A percentile compares a stretch with the other conserved stretches of the same genome.
Conservation (phyloP, 805 yeast species). For the Suhomyces prunicola region DNA sequence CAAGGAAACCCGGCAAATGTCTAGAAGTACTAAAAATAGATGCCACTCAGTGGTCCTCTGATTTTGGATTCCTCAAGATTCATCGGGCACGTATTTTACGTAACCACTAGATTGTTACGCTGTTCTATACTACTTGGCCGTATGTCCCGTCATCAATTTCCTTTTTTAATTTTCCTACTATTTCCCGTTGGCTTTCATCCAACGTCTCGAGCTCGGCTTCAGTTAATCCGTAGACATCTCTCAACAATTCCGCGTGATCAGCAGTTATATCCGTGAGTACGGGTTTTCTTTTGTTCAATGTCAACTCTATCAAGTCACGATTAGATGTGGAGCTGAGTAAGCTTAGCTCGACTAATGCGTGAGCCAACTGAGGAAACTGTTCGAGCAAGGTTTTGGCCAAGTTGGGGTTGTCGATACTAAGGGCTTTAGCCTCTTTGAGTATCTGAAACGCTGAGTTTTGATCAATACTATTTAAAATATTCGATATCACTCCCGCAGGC, state of each 20-base stretch:
- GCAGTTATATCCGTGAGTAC: conserved; percentile 26
- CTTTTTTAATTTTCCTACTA: conserved; percentile 13
- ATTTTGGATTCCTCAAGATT: not conserved
- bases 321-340: conserved; percentile 32
- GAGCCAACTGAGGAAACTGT: conserved; percentile 77
- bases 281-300: conserved; percentile 32
- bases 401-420: conserved; percentile 55
- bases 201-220: conserved; percentile 28
- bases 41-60: not conserved
- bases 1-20: not conserved
- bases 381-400: conserved; percentile 58
- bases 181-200: conserved; percentile 19
- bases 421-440: conserved; percentile 52
- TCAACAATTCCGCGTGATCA: conserved; percentile 34
- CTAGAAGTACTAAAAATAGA: not conserved
- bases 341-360: conserved; percentile 75
- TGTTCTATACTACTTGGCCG: conserved; percentile 10
- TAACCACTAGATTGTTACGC: not conserved
- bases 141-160: conserved; percentile 22
- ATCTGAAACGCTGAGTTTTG: conserved; percentile 20
- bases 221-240: conserved; percentile 24
- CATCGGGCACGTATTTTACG: no score
- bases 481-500: conserved; percentile 29
- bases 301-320: conserved; percentile 34
- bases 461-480: conserved; percentile 20